Evolutionary conservation across 305 asterid species (phyloP).

Genomic region (Solanum chacoense): DNA sequence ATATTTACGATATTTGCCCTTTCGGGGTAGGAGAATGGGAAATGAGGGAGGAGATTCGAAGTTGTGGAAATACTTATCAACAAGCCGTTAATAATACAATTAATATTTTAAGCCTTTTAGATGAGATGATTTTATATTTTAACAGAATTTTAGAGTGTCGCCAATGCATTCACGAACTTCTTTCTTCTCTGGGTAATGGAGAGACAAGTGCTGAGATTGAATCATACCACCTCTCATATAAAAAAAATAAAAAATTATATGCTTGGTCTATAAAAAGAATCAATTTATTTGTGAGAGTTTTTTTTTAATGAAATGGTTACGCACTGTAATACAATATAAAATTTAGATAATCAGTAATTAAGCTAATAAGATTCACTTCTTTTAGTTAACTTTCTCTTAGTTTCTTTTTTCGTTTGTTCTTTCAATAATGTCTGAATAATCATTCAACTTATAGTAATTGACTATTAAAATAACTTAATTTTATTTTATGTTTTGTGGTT

Average conservation of each 20-base stretch:
- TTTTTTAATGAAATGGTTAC: too few species aligned
- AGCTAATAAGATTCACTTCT: neutral
- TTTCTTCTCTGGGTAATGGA: too few species aligned
- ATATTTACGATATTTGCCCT: neutral
- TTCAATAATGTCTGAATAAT: neutral
- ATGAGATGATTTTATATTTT: neutral
- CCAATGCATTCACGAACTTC: too few species aligned
- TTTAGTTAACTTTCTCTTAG: neutral
- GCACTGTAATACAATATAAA: fast-evolving
- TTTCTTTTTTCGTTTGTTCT: neutral
- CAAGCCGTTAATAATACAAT: neutral
- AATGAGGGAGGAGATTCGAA: neutral
- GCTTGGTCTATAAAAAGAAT: neutral
- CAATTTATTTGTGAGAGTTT: too few species aligned
- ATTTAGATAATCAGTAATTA: neutral
- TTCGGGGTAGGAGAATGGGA: fast-evolving
- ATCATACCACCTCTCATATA: neutral
- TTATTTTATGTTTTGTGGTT: neutral
- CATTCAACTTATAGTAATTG: neutral
- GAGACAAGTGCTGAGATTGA: too few species aligned
- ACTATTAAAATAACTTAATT: neutral
- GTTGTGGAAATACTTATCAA: neutral
- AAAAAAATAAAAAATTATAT: too few species aligned
- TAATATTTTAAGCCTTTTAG: fast-evolving
- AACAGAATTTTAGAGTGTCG: too few species aligned